Conservation (phyloP, 805 yeast species). For the Kodamaea hsintzibuensis region DNA sequence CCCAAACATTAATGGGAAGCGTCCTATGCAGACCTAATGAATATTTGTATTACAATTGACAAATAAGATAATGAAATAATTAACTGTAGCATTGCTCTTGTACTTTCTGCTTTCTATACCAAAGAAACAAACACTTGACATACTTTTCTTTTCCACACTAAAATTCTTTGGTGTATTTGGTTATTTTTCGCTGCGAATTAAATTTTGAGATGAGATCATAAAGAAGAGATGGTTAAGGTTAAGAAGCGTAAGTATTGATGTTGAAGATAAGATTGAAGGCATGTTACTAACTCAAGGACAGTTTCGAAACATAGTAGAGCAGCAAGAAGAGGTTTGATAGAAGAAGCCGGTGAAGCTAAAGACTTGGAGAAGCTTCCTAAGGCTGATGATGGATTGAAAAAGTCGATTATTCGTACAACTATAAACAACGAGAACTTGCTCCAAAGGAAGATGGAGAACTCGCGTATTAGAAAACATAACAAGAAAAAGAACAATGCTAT, state of each 20-base stretch:
- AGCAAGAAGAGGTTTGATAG: constrained; percentile 65
- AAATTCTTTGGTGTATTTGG: not conserved
- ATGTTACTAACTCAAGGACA: constrained; percentile 21
- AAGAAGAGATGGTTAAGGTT: constrained; percentile 40
- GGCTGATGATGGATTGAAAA: constrained; percentile 58
- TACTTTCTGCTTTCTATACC: too few relatives aligned
- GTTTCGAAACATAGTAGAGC: constrained; percentile 74
- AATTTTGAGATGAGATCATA: constrained; percentile 10
- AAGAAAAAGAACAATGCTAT: constrained; percentile 33
- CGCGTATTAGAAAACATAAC: constrained; percentile 28
- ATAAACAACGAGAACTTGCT: constrained; percentile 65
- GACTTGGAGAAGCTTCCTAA: constrained; percentile 54
- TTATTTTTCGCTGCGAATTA: not conserved
- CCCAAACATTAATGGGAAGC: constrained; percentile 36
- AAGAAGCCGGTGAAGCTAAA: constrained; percentile 47
- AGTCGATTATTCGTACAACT: constrained; percentile 66
- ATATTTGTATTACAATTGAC: not conserved
- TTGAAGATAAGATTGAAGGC: not conserved
- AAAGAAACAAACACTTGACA: too few relatives aligned
- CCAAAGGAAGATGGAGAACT: constrained; percentile 53
- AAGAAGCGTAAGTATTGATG: constrained; percentile 35
- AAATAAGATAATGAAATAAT: not conserved
- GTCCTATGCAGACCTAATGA: constrained; percentile 11
- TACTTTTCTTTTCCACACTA: not conserved
- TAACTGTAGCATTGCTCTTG: not conserved